A percentile compares a stretch with the other conserved stretches of the same genome.
These are phyloP conservation scores for Angomonas desouzai DNA, from an alignment of 208 protist species.

Conservation along the genomic window DNA sequence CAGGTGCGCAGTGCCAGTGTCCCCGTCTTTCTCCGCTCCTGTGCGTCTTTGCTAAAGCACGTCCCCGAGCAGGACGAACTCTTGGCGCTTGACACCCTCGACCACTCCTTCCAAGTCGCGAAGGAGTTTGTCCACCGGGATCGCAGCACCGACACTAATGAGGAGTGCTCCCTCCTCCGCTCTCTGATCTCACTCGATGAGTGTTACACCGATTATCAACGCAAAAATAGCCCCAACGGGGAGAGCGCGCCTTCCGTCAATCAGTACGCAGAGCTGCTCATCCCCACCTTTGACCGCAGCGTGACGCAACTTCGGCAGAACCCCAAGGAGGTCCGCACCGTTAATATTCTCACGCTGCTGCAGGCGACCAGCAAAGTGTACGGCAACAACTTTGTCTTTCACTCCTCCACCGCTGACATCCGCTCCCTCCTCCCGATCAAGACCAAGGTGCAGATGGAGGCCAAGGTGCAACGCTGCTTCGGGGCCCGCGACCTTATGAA, in stretches of 20 bases:
- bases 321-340: conserved; percentile 23
- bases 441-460: conserved; percentile 80
- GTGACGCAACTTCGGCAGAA: conserved; percentile 55
- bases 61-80: conserved; percentile 28
- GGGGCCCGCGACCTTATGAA: conserved; percentile 64
- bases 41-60: conserved; percentile 49
- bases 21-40: conserved; percentile 59
- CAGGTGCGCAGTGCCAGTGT: conserved; percentile 24
- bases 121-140: conserved; percentile 33
- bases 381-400: conserved; percentile 56
- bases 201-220: not conserved
- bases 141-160: conserved; percentile 50
- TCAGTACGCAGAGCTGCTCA: conserved; percentile 25
- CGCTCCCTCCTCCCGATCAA: conserved; percentile 69
- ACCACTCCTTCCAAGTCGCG: conserved; percentile 25
- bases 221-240: not conserved
- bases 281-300: conserved; percentile 33
- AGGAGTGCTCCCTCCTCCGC: conserved; percentile 27
- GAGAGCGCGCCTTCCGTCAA: not conserved
- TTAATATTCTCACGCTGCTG: conserved; percentile 62
- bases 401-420: conserved; percentile 45
- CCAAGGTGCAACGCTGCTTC: conserved; percentile 76
- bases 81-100: conserved; percentile 38
- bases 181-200: not conserved
- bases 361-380: conserved; percentile 51